phyloP scores from a whole-genome alignment of 1,139 yeast genomes.

The Suhomyces panamericanus region DNA sequence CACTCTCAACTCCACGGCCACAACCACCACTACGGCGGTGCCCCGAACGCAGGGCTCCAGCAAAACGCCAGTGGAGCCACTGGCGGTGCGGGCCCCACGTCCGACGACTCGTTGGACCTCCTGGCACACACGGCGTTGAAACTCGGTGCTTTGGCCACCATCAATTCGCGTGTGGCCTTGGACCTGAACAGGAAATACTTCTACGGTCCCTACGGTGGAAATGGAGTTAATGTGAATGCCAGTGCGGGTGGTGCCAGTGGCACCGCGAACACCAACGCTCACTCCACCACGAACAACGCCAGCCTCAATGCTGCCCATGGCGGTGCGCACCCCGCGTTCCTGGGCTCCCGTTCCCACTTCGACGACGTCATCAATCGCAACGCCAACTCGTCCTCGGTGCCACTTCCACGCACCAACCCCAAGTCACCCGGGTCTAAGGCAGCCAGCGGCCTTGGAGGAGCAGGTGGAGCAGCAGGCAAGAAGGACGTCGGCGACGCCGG shows the following conservation, averaged over 20 bases:
- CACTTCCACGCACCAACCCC: slow-evolving; percentile 23
- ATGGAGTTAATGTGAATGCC: too few species aligned
- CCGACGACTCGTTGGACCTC: slow-evolving; percentile 33
- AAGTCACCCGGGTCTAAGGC: slow-evolving; percentile 13
- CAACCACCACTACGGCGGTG: slow-evolving; percentile 10
- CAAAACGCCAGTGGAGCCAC: too few species aligned
- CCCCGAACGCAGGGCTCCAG: too few species aligned
- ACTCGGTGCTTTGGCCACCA: slow-evolving; percentile 63
- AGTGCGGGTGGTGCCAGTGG: too few species aligned
- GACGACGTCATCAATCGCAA: slow-evolving; percentile 41
- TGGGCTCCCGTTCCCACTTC: slow-evolving; percentile 12
- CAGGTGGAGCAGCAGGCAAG: too few species aligned
- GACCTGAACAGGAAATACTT: slow-evolving; percentile 52
- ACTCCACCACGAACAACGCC: too few species aligned
- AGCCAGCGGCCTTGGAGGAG: slow-evolving; percentile 6
- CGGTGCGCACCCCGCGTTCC: not conserved
- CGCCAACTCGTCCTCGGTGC: slow-evolving; percentile 42
- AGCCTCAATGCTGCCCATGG: not conserved
- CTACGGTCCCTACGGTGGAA: slow-evolving; percentile 8
- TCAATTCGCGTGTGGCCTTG: slow-evolving; percentile 59
- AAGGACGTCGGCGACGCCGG: slow-evolving; percentile 9
- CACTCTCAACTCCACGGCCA: slow-evolving; percentile 20
- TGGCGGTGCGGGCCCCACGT: not conserved
- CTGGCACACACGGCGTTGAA: slow-evolving; percentile 50
- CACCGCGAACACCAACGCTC: too few species aligned